phyloP scores from a whole-genome alignment of 2,329 filamentous ascomycete genomes.

The Pseudocercospora fijiensis region DNA sequence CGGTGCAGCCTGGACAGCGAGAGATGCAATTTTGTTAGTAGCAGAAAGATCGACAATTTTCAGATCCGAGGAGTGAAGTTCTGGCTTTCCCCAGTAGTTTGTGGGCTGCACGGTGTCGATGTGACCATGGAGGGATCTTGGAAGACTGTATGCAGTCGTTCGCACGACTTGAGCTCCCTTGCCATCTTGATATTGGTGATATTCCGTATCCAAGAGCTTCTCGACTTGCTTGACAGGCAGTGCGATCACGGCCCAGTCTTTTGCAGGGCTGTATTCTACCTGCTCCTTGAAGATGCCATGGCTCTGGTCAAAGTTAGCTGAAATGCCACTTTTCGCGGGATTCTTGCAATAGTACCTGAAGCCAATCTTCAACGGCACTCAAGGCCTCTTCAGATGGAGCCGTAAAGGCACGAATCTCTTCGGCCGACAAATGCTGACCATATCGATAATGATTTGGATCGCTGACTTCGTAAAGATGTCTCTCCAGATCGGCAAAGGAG shows the following conservation, averaged over 20 bases:
- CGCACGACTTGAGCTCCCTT: conserved; percentile 53
- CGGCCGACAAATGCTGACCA: conserved; percentile 57
- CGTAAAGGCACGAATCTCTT: conserved; percentile 55
- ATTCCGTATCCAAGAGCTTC: conserved; percentile 57
- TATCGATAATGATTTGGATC: conserved; percentile 60
- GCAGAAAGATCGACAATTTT: conserved; percentile 18
- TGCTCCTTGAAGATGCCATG: conserved; percentile 38
- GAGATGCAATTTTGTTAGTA: neutral
- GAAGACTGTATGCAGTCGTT: conserved; percentile 62
- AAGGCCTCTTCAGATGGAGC: conserved; percentile 54
- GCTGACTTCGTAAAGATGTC: conserved; percentile 60
- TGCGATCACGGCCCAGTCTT: conserved; percentile 61
- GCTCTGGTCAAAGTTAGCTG: conserved; percentile 37
- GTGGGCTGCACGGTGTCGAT: conserved; percentile 62
- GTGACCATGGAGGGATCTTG: conserved; percentile 53
- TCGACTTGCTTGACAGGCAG: conserved; percentile 47
- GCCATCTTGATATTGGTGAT: conserved; percentile 52
- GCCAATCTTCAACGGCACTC: conserved; percentile 56
- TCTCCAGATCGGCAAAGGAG: conserved; percentile 49
- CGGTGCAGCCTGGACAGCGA: neutral
- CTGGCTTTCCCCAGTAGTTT: conserved; percentile 39
- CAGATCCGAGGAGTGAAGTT: conserved; percentile 10
- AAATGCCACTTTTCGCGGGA: neutral
- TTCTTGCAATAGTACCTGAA: conserved; percentile 35
- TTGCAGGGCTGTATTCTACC: conserved; percentile 21